phyloP scores from a whole-genome alignment of 2,329 filamentous ascomycete genomes.

The Sporothrix inflata region DNA sequence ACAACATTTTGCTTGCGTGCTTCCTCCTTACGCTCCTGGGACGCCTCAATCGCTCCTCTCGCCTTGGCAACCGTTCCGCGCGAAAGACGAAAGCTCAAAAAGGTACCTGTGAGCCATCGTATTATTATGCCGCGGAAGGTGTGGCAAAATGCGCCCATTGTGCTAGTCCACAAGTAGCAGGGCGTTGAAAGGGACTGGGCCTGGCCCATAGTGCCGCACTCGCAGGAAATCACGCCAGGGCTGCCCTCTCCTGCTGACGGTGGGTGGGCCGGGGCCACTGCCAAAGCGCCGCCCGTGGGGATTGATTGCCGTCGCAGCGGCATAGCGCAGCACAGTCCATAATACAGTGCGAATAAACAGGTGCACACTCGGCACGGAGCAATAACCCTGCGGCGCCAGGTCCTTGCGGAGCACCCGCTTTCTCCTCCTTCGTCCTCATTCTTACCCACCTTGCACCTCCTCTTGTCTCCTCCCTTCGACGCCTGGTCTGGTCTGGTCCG shows the following conservation, averaged over 20 bases:
- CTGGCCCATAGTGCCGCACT: background rate
- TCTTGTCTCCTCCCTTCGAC: constrained; percentile 12
- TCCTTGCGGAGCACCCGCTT: background rate
- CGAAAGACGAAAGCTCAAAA: background rate
- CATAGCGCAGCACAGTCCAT: constrained; percentile 6
- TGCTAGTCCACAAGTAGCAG: constrained; percentile 10
- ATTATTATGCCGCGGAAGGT: background rate
- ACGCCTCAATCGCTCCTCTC: constrained; percentile 14
- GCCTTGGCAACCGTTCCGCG: constrained; percentile 6
- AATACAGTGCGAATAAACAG: background rate
- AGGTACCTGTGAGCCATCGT: constrained; percentile 9
- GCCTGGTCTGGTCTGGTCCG: constrained; percentile 2
- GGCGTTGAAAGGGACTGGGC: background rate
- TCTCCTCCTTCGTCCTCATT: background rate
- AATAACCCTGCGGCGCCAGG: background rate
- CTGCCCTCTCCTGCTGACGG: background rate
- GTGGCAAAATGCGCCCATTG: constrained; percentile 2
- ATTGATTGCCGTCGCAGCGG: constrained; percentile 18
- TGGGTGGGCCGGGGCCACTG: background rate
- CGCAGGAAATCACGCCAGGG: background rate
- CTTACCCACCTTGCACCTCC: background rate
- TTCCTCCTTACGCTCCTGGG: background rate
- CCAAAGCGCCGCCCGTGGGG: constrained; percentile 4
- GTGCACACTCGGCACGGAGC: background rate
- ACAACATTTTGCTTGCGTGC: background rate